These are phyloP conservation scores for Hura crepitans DNA, from an alignment of 441 rosid genomes.

Conservation along the genomic window DNA sequence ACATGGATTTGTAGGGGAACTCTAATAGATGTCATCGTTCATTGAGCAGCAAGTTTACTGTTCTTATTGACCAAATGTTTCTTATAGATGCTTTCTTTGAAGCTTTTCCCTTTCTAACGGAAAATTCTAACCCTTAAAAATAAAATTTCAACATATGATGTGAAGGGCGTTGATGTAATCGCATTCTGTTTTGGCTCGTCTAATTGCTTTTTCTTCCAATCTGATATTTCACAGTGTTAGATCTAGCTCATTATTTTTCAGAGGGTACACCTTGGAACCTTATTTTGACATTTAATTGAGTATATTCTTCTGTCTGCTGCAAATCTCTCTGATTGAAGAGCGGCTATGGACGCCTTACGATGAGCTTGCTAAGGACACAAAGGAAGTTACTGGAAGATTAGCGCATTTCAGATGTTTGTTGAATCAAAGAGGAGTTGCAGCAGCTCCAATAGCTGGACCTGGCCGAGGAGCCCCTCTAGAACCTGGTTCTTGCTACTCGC, in stretches of 20 bases:
- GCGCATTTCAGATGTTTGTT: conserved; percentile 66
- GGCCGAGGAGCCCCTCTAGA: conserved; percentile 48
- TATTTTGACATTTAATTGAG: background rate
- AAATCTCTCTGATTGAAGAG: conserved; percentile 35
- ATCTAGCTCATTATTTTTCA: background rate
- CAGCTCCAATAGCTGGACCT: conserved; percentile 48
- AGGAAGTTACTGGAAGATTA: conserved; percentile 37
- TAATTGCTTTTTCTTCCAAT: background rate
- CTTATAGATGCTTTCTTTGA: no score
- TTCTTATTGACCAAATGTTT: no score
- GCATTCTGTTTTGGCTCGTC: background rate
- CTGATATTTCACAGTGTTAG: background rate
- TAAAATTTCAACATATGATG: no score
- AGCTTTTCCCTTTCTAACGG: no score
- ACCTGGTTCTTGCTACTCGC: conserved; percentile 63
- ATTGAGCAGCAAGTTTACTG: background rate
- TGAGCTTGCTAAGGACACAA: conserved; percentile 43
- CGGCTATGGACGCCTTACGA: conserved; percentile 60
- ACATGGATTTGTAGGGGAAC: background rate
- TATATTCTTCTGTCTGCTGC: background rate
- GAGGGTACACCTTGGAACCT: background rate
- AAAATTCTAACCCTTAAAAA: no score
- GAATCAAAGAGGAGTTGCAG: conserved; percentile 69
- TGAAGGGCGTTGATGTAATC: no score
- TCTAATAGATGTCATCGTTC: background rate